Evolutionary conservation across 768 basidiomycete genomes (phyloP), one percentile per base, ranked within the genome.

Genomic region (Tulasnella sp.): DNA sequence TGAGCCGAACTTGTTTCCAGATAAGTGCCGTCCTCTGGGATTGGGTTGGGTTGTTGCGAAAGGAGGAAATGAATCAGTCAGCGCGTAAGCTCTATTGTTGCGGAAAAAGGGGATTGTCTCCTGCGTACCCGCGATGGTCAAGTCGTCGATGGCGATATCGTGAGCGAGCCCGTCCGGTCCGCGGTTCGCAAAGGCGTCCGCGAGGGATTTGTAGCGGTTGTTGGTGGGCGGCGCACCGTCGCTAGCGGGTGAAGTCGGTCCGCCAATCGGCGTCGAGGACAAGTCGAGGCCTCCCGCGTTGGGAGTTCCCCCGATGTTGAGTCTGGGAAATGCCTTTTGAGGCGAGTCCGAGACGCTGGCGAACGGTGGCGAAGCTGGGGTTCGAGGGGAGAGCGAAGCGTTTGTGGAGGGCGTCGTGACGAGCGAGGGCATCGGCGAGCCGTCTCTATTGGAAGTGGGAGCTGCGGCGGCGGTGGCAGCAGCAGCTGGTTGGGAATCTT

Each of bases 1-100:
- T 87, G 86, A 2, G 90, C 92, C 74, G 91, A 93, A 6, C 93
- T 89, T 1, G 92, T 94, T 82, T 95, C 93, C 29, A 94, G 89
- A 82, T 91, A 95, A 61, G 87, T 91, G 77, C 89, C 90, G 82
- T 95, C 92, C 11, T 77, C 71, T 77, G 42, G n/a, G n/a, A n/a
- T n/a, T 35, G 35, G 39, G 3, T 9, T 23, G 40, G 18, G 44
- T 44, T 44, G 44, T 44, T 44, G n/a, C 40, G 39, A 40, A 9
- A 71, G 37, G 40, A 40, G 75, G 73, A 74, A 72, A 39, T 20
- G 67, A 39, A 39, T 20, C 48, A 39, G 35, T 40, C 46, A 72
- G 44, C 57, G 32, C 5, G 6, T n/a, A 26, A 18, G 16, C 32
- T 18, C 26, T 13, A 37, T 29, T 73, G 26, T 26, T 18, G 20